phyloP scores from a whole-genome alignment of 768 basidiomycete species.

The Chiua virens region DNA sequence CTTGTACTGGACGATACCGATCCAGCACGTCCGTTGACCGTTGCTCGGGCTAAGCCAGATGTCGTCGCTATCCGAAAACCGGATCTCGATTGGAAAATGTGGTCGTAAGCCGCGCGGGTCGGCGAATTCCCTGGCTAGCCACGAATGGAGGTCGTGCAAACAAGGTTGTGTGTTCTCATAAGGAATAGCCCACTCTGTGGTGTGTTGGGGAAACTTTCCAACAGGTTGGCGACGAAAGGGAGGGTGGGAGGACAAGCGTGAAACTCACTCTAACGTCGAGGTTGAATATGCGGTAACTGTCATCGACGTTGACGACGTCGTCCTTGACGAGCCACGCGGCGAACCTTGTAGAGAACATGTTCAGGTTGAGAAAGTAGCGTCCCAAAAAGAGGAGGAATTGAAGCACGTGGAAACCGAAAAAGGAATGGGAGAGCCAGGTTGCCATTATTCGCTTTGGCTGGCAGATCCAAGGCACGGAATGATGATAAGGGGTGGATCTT shows the following conservation, averaged over 20 bases:
- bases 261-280: constrained; percentile 83
- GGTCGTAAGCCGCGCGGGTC: constrained; percentile 76
- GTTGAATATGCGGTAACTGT: constrained; percentile 85
- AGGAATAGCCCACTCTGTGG: constrained; percentile 94
- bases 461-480: constrained; percentile 10
- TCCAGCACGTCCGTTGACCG: constrained; percentile 82
- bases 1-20: constrained; percentile 98
- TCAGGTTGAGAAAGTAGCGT: constrained; percentile 60
- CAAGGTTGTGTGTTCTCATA: constrained; percentile 64
- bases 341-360: constrained; percentile 61
- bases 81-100: constrained; percentile 92
- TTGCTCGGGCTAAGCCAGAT: constrained; percentile 93
- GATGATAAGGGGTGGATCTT: constrained; percentile 6
- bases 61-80: constrained; percentile 85
- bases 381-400: constrained; percentile 83
- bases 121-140: constrained; percentile 65
- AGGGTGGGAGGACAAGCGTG: not conserved
- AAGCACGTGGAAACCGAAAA: constrained; percentile 78
- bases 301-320: constrained; percentile 64
- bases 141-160: constrained; percentile 67
- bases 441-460: constrained; percentile 53
- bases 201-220: constrained; percentile 82
- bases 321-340: constrained; percentile 66
- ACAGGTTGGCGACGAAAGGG: constrained; percentile 1
- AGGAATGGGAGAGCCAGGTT: constrained; percentile 67